phyloP scores from a whole-genome alignment of 768 basidiomycete genomes.

The Rickenella mellea region DNA sequence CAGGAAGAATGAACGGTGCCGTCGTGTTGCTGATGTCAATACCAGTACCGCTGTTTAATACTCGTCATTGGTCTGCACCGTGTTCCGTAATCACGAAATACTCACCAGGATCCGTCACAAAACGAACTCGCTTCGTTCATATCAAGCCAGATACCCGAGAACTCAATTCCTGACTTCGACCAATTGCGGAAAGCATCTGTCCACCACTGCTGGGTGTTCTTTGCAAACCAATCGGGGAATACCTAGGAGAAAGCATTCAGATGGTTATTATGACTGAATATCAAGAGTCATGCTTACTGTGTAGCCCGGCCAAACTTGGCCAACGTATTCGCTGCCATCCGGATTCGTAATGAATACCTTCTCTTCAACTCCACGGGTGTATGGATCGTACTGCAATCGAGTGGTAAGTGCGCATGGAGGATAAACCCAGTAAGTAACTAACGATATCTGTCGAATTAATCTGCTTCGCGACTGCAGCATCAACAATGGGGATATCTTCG shows the following conservation, averaged over 20 bases:
- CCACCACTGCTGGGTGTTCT: conserved; percentile 49
- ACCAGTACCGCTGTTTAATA: conserved; percentile 39
- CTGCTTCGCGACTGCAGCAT: conserved; percentile 49
- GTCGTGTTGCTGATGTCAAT: conserved; percentile 46
- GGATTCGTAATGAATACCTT: conserved; percentile 67
- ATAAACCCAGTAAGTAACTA: conserved; percentile 16
- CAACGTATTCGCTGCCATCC: conserved; percentile 62
- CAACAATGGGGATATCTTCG: conserved; percentile 61
- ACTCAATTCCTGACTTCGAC: conserved; percentile 42
- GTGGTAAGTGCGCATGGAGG: neutral
- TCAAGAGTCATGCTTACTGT: conserved; percentile 30
- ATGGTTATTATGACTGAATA: neutral
- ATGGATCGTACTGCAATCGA: conserved; percentile 45
- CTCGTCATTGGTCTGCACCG: neutral
- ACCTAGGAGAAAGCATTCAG: conserved; percentile 23
- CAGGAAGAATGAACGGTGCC: conserved; percentile 47
- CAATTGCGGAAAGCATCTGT: conserved; percentile 49
- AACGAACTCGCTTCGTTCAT: conserved; percentile 65
- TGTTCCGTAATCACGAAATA: conserved; percentile 1
- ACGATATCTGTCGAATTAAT: conserved; percentile 56
- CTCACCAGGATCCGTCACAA: conserved; percentile 50
- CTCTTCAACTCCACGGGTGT: neutral
- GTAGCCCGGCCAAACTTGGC: conserved; percentile 73
- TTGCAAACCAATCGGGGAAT: conserved; percentile 55
- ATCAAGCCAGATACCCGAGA: conserved; percentile 60